These are phyloP conservation scores for Phoma sp. DNA, from an alignment of 2,329 filamentous ascomycete species.

Conservation along the genomic window DNA sequence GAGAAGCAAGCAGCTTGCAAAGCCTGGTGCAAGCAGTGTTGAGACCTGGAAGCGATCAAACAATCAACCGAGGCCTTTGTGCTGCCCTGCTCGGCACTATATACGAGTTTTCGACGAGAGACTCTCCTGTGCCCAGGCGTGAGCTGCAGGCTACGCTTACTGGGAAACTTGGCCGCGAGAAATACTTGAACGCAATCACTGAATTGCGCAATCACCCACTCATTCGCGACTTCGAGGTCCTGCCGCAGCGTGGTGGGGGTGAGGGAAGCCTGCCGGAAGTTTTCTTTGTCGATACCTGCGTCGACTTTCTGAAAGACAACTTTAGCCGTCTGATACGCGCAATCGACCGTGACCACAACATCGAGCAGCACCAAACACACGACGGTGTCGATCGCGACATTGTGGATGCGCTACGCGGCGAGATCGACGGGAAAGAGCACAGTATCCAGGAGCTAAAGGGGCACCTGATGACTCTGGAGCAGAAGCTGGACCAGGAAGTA, in stretches of 20 bases:
- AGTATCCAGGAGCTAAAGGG: constrained; percentile 63
- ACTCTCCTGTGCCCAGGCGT: constrained; percentile 84
- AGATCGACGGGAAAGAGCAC: constrained; percentile 75
- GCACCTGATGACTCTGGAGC: constrained; percentile 60
- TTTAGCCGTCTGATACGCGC: constrained; percentile 83
- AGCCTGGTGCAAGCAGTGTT: constrained; percentile 76
- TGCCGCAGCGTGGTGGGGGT: constrained; percentile 65
- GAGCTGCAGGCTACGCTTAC: constrained; percentile 80
- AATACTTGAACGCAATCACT: constrained; percentile 81
- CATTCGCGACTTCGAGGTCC: constrained; percentile 88
- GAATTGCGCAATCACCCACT: constrained; percentile 78
- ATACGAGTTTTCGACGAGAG: constrained; percentile 97
- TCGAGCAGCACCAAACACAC: constrained; percentile 84
- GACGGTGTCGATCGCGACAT: constrained; percentile 93
- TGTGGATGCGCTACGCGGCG: constrained; percentile 80
- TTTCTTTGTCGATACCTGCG: constrained; percentile 83
- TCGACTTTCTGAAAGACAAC: constrained; percentile 96
- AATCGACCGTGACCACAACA: constrained; percentile 86
- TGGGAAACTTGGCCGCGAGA: constrained; percentile 79
- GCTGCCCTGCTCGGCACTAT: constrained; percentile 84
- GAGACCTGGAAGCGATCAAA: constrained; percentile 59
- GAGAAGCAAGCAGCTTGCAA: constrained; percentile 91
- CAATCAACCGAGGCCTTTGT: constrained; percentile 79
- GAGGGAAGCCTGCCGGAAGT: constrained; percentile 72
- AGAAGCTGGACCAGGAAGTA: constrained; percentile 72